Percentiles rank a stretch among this genome's conserved stretches.
phyloP scores from a whole-genome alignment of 2,329 filamentous ascomycete genomes.

The Talaromyces sp. region DNA sequence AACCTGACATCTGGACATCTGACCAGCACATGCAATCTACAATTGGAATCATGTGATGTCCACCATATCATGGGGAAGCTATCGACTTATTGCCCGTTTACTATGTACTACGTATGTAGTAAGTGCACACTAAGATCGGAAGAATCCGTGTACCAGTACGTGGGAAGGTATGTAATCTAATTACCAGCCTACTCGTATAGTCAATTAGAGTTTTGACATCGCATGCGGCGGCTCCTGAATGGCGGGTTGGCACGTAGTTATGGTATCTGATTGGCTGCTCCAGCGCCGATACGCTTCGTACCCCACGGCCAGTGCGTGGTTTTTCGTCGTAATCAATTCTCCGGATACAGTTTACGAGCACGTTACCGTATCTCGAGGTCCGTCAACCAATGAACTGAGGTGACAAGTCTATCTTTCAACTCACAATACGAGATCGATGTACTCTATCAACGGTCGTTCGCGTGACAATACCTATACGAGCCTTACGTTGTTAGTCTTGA shows the following conservation, averaged over 20 bases:
- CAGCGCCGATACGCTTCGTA: slow-evolving; percentile 4
- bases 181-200: neutral
- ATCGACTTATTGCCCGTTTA: neutral
- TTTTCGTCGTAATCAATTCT: neutral
- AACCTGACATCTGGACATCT: neutral
- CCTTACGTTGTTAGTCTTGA: neutral
- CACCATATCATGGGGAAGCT: neutral
- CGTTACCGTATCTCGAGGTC: neutral
- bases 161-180: neutral
- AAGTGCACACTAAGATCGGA: neutral
- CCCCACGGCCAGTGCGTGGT: slow-evolving; percentile 6
- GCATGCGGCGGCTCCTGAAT: slow-evolving; percentile 1
- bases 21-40: neutral
- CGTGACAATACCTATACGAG: neutral
- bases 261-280: neutral
- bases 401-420: neutral
- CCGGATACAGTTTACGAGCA: neutral
- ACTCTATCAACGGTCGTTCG: neutral
- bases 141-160: neutral
- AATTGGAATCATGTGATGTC: neutral
- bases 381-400: neutral
- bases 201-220: slow-evolving; percentile 3
- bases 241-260: slow-evolving; percentile 4
- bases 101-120: too few relatives aligned
- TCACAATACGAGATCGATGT: neutral